phyloP scores from a whole-genome alignment of 148 eudicot species.

The Rhododendron ovatum region DNA sequence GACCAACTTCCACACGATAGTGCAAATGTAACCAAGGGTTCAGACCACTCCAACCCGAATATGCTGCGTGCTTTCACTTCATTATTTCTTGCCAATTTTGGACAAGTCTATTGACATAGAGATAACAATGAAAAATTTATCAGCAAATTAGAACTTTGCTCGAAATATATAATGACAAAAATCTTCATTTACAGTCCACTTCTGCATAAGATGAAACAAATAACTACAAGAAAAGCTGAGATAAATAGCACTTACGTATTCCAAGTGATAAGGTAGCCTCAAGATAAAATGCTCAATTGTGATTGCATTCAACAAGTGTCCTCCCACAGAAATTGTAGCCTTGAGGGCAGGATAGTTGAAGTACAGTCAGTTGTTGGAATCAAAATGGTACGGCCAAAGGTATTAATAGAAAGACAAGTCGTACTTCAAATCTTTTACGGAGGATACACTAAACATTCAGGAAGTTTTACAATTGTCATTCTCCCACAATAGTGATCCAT shows the following conservation, averaged over 20 bases:
- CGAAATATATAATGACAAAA: not conserved
- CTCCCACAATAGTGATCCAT: not conserved
- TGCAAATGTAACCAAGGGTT: constrained; percentile 86
- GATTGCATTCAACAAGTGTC: constrained; percentile 30
- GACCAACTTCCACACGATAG: constrained; percentile 94
- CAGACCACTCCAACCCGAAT: constrained; percentile 78
- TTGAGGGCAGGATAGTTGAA: constrained; percentile 17
- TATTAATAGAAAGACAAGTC: not conserved
- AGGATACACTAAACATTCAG: not conserved
- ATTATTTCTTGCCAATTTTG: constrained; percentile 39
- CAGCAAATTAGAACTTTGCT: not conserved
- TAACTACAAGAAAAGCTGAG: not conserved
- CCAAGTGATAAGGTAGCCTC: constrained; percentile 34
- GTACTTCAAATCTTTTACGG: not conserved
- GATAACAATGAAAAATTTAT: not conserved
- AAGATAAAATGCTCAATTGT: constrained; percentile 41
- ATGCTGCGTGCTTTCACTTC: constrained; percentile 41
- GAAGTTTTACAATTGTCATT: not conserved
- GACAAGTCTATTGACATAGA: constrained; percentile 29
- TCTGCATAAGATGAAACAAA: not conserved
- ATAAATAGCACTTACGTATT: constrained; percentile 39
- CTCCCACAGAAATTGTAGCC: constrained; percentile 37
- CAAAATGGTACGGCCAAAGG: not conserved
- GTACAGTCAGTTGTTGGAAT: constrained; percentile 1
- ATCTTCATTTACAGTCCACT: not conserved